A percentile compares a stretch with the other conserved stretches of the same genome.
These are phyloP conservation scores for Starmerella floris DNA, from an alignment of 805 yeast species.

Conservation along the genomic window DNA sequence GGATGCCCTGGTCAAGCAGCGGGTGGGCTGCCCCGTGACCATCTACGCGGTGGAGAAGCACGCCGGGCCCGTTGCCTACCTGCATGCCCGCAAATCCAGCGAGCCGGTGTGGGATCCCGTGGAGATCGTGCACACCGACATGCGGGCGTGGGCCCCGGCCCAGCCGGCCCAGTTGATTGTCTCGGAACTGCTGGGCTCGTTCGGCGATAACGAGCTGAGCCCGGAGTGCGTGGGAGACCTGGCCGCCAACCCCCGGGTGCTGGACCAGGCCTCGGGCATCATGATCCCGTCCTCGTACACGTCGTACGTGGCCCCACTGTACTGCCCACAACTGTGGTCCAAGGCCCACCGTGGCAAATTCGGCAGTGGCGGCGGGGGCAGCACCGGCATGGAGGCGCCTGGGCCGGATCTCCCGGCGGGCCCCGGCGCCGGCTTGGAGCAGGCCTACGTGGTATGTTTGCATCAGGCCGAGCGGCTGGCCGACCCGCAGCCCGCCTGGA, in stretches of 20 bases:
- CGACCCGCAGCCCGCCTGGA: conserved; percentile 43
- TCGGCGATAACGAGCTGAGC: conserved; percentile 81
- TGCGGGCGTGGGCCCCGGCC: conserved; percentile 37
- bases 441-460: conserved; percentile 36
- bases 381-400: background rate
- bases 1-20: conserved; percentile 29
- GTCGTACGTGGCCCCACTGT: conserved; percentile 53
- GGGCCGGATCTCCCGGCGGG: background rate
- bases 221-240: conserved; percentile 59
- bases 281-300: conserved; percentile 52
- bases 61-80: conserved; percentile 39
- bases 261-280: conserved; percentile 35
- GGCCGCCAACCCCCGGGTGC: conserved; percentile 24
- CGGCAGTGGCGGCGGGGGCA: background rate
- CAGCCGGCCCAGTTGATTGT: conserved; percentile 45
- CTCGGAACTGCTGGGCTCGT: conserved; percentile 76
- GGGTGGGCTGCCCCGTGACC: conserved; percentile 18
- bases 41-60: conserved; percentile 63
- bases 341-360: conserved; percentile 6
- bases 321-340: conserved; percentile 39
- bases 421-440: conserved; percentile 17
- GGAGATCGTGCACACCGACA: conserved; percentile 43
- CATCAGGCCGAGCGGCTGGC: conserved; percentile 34
- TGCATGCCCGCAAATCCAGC: conserved; percentile 37
- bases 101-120: conserved; percentile 41